Conservation (phyloP, 805 yeast species). For the Candida berthetii region DNA sequence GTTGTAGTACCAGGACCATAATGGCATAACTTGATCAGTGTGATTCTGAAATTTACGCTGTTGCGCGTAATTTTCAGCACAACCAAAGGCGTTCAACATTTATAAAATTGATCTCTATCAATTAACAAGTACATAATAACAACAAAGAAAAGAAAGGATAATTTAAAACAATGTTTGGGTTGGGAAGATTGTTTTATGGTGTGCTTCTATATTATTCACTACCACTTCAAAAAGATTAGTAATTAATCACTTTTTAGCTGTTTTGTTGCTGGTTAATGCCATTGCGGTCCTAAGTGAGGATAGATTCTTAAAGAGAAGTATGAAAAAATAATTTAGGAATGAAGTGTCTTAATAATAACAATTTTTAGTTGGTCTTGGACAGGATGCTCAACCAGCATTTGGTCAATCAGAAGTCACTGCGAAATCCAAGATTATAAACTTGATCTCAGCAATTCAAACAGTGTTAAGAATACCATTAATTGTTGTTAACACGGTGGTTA, state of each 20-base stretch:
- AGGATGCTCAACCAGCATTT: conserved; percentile 34
- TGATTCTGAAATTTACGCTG: too few relatives aligned
- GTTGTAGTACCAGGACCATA: too few relatives aligned
- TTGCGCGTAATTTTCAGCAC: too few relatives aligned
- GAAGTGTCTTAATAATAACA: too few relatives aligned
- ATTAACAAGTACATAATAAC: neutral
- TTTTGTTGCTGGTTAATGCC: conserved; percentile 57
- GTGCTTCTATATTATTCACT: neutral
- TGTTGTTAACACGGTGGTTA: conserved; percentile 57
- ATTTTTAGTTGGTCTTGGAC: conserved; percentile 40
- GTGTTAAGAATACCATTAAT: conserved; percentile 72
- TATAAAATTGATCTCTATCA: neutral
- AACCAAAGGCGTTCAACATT: too few relatives aligned
- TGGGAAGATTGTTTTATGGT: conserved; percentile 53
- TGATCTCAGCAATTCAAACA: conserved; percentile 72
- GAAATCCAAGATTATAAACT: conserved; percentile 52
- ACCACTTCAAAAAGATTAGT: conserved; percentile 1
- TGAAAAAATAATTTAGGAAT: too few relatives aligned
- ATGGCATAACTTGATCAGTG: too few relatives aligned
- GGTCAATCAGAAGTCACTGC: conserved; percentile 43
- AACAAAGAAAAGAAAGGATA: too few relatives aligned
- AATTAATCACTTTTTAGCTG: too few relatives aligned
- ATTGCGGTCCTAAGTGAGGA: conserved; percentile 79
- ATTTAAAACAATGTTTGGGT: conserved; percentile 52
- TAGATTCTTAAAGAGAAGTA: conserved; percentile 63